Percentiles rank a stretch among this genome's conserved stretches.
These are phyloP conservation scores for Diaporthe sp. DNA, from an alignment of 2,329 filamentous ascomycete species.

Conservation along the genomic window DNA sequence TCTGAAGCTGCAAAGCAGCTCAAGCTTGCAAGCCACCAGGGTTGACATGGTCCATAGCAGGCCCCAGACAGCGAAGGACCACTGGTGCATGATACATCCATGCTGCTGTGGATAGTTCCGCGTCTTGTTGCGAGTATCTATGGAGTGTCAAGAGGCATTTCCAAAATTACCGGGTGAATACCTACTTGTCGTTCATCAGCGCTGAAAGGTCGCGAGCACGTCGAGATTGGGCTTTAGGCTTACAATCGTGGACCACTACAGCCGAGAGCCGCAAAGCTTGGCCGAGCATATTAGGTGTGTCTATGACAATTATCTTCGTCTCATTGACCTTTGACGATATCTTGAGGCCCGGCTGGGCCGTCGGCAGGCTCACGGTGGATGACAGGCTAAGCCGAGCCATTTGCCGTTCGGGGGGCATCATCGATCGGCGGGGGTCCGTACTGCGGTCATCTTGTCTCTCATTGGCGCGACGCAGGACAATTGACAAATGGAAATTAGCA, in stretches of 20 bases:
- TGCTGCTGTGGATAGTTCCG: background rate
- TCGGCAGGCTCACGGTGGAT: background rate
- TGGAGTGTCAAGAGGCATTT: background rate
- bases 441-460: slow-evolving; percentile 5
- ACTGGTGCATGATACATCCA: background rate
- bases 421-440: slow-evolving; percentile 15
- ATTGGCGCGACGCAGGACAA: slow-evolving; percentile 18
- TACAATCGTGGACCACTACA: background rate
- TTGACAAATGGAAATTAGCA: slow-evolving; percentile 22
- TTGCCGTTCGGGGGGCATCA: slow-evolving; percentile 6
- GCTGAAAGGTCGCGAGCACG: background rate
- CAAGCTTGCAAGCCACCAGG: slow-evolving; percentile 14
- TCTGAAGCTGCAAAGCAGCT: slow-evolving; percentile 8
- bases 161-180: background rate
- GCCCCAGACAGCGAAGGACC: background rate
- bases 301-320: background rate
- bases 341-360: slow-evolving; percentile 18
- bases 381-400: slow-evolving; percentile 18
- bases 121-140: background rate
- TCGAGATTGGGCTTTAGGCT: background rate
- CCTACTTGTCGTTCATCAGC: background rate
- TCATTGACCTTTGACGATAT: background rate
- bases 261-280: slow-evolving; percentile 2
- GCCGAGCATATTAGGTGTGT: background rate
- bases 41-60: slow-evolving; percentile 4